Conservation (phyloP, 768 basidiomycete genomes). For the Mrakia frigida region DNA sequence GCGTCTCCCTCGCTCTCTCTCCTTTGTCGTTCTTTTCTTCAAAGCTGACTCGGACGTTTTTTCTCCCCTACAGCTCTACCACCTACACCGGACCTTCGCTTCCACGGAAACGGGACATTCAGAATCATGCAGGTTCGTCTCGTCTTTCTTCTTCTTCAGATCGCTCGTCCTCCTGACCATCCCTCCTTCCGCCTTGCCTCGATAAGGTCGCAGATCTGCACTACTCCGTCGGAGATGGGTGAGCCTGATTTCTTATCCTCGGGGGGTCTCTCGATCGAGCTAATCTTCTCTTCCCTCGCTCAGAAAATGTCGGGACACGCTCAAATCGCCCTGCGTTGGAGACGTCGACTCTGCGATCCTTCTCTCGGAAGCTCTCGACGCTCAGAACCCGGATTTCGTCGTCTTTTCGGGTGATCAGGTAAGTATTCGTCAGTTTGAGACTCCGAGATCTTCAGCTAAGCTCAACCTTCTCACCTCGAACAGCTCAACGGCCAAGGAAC, state of each 20-base stretch:
- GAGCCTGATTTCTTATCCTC: neutral
- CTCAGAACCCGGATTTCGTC: conserved; percentile 76
- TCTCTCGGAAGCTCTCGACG: conserved; percentile 63
- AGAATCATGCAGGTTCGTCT: conserved; percentile 48
- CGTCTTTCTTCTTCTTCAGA: neutral
- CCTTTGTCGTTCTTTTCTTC: neutral
- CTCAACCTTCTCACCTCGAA: too few species aligned
- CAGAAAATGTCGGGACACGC: conserved; percentile 62
- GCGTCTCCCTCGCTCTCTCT: neutral
- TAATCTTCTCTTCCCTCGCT: neutral
- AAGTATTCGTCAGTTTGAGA: too few species aligned
- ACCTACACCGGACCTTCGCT: conserved; percentile 70
- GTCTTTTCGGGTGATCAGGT: conserved; percentile 73
- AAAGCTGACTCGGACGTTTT: neutral
- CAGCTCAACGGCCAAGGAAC: conserved; percentile 55
- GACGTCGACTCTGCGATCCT: conserved; percentile 76
- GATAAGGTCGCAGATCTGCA: conserved; percentile 88
- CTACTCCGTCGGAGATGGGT: conserved; percentile 72
- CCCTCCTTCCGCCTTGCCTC: neutral
- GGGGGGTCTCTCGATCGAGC: neutral
- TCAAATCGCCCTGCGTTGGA: conserved; percentile 53
- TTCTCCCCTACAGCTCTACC: conserved; percentile 55
- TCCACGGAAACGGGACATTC: conserved; percentile 75
- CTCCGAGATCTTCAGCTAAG: too few species aligned
- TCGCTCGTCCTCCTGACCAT: neutral